phyloP scores from a whole-genome alignment of 257 asterid genomes.

The Nicotiana benthamiana region DNA sequence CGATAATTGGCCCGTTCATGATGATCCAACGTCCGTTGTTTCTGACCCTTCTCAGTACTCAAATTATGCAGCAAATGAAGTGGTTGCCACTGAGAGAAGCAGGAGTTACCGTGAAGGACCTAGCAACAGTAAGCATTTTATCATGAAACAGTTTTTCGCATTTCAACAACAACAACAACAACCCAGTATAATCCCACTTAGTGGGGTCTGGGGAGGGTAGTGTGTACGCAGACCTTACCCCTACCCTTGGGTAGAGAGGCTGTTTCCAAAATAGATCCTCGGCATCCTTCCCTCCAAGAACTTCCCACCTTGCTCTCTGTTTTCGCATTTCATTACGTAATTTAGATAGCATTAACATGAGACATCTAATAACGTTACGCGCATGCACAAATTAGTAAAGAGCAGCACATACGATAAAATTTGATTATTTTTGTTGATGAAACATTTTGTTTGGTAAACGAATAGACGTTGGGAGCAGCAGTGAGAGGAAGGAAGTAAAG shows the following conservation, averaged over 20 bases:
- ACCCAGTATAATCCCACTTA: too few relatives aligned
- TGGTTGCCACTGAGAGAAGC: slow-evolving; percentile 7
- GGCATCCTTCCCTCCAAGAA: too few relatives aligned
- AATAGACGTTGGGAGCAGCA: slow-evolving; percentile 25
- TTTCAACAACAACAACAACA: too few relatives aligned
- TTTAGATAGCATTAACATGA: not conserved
- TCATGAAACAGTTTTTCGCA: not conserved
- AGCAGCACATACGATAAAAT: not conserved
- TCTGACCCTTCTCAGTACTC: slow-evolving; percentile 29
- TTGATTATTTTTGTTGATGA: not conserved
- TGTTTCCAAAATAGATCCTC: too few relatives aligned
- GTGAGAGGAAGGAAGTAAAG: slow-evolving; percentile 32
- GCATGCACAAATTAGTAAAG: not conserved
- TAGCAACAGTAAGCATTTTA: slow-evolving; percentile 33
- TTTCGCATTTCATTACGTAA: not conserved
- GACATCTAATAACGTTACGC: not conserved
- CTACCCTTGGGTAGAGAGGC: too few relatives aligned
- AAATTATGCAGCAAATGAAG: slow-evolving; percentile 18
- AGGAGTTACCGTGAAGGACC: slow-evolving; percentile 24
- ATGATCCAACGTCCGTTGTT: slow-evolving; percentile 23
- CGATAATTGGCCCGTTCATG: slow-evolving; percentile 45
- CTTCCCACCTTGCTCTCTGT: not conserved
- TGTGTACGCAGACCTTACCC: too few relatives aligned
- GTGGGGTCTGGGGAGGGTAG: too few relatives aligned
- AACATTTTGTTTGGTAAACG: not conserved